A percentile compares a stretch with the other conserved stretches of the same genome.
phyloP scores from a whole-genome alignment of 768 basidiomycete species.

The Chiua virens region DNA sequence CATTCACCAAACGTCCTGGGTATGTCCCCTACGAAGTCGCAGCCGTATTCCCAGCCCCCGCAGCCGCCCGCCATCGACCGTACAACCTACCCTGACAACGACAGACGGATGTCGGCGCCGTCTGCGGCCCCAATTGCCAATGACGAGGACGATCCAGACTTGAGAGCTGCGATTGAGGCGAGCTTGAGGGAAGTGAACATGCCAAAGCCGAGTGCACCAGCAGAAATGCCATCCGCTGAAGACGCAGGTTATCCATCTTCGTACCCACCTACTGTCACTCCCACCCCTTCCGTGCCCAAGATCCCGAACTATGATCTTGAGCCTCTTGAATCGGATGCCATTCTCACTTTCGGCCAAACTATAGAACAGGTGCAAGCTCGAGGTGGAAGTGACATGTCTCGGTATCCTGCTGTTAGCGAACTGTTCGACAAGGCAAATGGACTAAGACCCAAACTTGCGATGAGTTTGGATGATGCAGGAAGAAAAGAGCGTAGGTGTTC shows the following conservation, averaged over 20 bases:
- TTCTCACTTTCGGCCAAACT: slow-evolving; percentile 89
- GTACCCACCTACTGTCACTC: slow-evolving; percentile 40
- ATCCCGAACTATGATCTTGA: slow-evolving; percentile 80
- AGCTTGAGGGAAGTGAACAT: slow-evolving; percentile 83
- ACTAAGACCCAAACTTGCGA: slow-evolving; percentile 76
- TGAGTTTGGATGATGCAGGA: slow-evolving; percentile 81
- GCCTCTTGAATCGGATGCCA: slow-evolving; percentile 78
- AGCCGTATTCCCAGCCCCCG: slow-evolving; percentile 47
- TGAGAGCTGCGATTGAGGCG: slow-evolving; percentile 93
- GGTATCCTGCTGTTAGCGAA: slow-evolving; percentile 83
- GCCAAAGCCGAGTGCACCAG: slow-evolving; percentile 77
- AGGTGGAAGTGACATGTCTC: slow-evolving; percentile 73
- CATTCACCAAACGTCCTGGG: slow-evolving; percentile 54
- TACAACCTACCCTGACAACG: slow-evolving; percentile 40
- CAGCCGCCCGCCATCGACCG: slow-evolving; percentile 70
- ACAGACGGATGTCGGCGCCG: slow-evolving; percentile 18
- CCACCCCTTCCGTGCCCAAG: slow-evolving; percentile 44
- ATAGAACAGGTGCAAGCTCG: slow-evolving; percentile 81
- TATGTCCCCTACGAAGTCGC: slow-evolving; percentile 65
- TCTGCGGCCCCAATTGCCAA: slow-evolving; percentile 32
- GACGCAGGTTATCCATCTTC: slow-evolving; percentile 47
- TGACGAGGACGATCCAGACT: slow-evolving; percentile 90
- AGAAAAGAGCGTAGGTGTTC: slow-evolving; percentile 75
- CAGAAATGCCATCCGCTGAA: slow-evolving; percentile 56
- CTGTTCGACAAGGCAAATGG: slow-evolving; percentile 81